Evolutionary conservation across 306 rosid genomes (phyloP).

Genomic region (Cucurbita argyrosperma): DNA sequence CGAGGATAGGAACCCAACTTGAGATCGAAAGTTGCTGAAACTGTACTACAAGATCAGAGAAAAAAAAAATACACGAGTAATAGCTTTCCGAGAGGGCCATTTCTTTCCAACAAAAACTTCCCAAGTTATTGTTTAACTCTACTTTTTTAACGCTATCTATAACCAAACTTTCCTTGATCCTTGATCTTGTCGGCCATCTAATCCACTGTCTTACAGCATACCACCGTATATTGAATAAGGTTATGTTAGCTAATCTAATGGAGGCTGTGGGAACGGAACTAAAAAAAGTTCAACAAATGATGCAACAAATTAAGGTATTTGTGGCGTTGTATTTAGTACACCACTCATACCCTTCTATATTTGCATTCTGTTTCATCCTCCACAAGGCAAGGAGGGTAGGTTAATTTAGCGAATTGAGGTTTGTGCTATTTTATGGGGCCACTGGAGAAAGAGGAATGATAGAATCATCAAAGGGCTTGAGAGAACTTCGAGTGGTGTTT

Average conservation of each 20-base stretch:
- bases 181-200: background rate
- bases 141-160: background rate
- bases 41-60: background rate
- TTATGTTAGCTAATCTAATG: background rate
- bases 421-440: background rate
- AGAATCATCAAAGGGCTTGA: background rate
- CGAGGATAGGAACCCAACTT: background rate
- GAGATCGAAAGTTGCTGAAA: background rate
- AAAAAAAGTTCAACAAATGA: background rate
- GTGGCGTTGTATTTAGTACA: background rate
- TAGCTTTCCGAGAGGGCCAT: background rate
- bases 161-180: background rate
- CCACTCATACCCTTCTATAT: background rate
- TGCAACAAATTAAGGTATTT: background rate
- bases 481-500: background rate
- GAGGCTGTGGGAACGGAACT: background rate
- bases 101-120: background rate
- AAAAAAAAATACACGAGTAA: background rate
- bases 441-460: background rate
- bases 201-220: background rate
- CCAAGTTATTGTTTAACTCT: background rate
- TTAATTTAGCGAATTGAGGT: background rate
- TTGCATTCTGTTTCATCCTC: background rate
- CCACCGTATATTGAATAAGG: background rate
- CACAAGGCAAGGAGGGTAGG: background rate